Evolutionary conservation across 257 asterid species (phyloP), one percentile per base, ranked within the genome.

Genomic region (Penstemon newberryi): DNA sequence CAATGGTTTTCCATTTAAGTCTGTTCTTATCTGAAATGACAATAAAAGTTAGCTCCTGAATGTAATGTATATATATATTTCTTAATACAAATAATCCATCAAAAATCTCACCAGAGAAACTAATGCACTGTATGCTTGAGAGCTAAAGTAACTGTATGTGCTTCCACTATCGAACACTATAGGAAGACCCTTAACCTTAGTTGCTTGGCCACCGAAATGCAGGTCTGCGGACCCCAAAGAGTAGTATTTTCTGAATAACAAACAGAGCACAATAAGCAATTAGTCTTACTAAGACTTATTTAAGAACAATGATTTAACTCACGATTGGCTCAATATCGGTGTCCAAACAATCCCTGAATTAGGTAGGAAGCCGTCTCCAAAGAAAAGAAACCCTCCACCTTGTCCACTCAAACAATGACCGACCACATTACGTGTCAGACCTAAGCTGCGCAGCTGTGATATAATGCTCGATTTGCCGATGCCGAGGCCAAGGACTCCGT

Each of bases 401-500:
- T 78, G 82, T 50, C 77, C 81, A 62, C 96, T 83, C 12, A 91
- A 73, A 63, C 99, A 93, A 72, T 90, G 97, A 44, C 97, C 97
- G 59, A 88, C 80, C 11, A 93, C 87, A 54, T 90, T 89, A 56
- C 80, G 76, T 44, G 79, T 84, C 55, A 90, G 65, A 43, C 92
- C 96, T 71, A 69, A 65, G 70, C 56, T 70, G 39, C 78, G 73
- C 60, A 93, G 71, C 75, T 90, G 99, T 8, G 88, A 71, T 57
- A 86, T 47, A 75, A 93, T 75, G 82, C 96, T 90, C 19, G 96
- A 80, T 64, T 87, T 84, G 49, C 97, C 99, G 7, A 57, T 55
- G 57, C 99, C 97, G 44, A 90, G 96, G 67, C 99, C 99, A 37
- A 93, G 96, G 65, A 93, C 92, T 69, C 97, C 99, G 63, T 93